phyloP scores from a whole-genome alignment of 148 eudicot genomes.

The Vaccinium darrowii region DNA sequence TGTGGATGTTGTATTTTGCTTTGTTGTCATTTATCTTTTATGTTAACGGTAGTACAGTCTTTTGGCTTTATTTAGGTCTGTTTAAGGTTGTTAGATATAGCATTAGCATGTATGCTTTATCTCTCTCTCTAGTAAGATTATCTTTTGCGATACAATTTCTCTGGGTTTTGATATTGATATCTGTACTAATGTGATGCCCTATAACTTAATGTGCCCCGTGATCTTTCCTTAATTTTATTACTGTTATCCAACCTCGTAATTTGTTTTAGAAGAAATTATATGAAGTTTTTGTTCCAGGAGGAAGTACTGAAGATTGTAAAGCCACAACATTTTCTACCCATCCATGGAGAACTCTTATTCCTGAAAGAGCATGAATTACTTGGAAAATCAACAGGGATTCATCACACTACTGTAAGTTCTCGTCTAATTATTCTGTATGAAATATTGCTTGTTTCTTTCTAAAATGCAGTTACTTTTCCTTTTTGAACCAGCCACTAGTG shows the following conservation, averaged over 20 bases:
- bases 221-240: not conserved
- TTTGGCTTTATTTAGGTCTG: not conserved
- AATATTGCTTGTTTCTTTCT: not conserved
- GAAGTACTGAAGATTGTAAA: slow-evolving; percentile 93
- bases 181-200: not conserved
- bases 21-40: not conserved
- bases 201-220: not conserved
- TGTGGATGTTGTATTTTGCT: not conserved
- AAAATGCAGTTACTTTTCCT: not conserved
- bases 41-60: not conserved
- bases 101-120: not conserved
- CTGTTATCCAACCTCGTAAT: not conserved
- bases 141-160: not conserved
- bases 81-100: not conserved
- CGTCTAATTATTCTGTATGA: slow-evolving; percentile 9
- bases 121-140: not conserved
- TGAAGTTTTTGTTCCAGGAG: slow-evolving; percentile 46
- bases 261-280: not conserved
- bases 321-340: slow-evolving; percentile 97
- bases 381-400: slow-evolving; percentile 88
- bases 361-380: slow-evolving; percentile 94
- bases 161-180: not conserved
- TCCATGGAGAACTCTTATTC: slow-evolving; percentile 94
- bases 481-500: not conserved
- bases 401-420: slow-evolving; percentile 80